Base-by-base conservation (phyloP, 345 rosid genomes). In the Moringa oleifera region DNA sequence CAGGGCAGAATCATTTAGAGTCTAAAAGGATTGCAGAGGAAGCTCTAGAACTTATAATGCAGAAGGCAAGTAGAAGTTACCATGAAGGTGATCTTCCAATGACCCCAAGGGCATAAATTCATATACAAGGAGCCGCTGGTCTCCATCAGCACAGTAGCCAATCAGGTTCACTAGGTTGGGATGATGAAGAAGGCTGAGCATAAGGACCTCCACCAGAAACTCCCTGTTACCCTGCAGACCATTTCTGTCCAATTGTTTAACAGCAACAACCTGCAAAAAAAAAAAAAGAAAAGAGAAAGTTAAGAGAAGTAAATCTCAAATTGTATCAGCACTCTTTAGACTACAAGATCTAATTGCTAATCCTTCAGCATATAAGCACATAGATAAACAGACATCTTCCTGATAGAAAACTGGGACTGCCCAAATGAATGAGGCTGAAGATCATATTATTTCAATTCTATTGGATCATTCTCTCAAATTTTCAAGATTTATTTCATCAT, bases 111-210 rank as follows among this genome's bases (percentile, higher is more conserved):
- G 81, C 99, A 95, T 91, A 73, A 88, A 95, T 71, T 95, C 99
- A 55, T 95, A 95, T 53, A 95, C 97, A 67, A 95, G 94, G 65
- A 95, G 97, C 47, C 99, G 91, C 58, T 95, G 99, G 61, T 95
- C 97, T 55, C 97, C 99, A 77, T 95, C 99, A 62, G 99, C 99
- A 73, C 99, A 95, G 72, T 95, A 91, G 65, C 99, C 99, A 54
- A 91, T 95, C 57, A 95, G 82, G 74, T 74, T 95, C 79, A 95
- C 97, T 21, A 95, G 89, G 81, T 95, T 95, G 22, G 83, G 81
- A 65, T 95, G 99, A 81, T 95, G 97, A 67, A 95, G 89, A 74
- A 95, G 96, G 73, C 99, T 95, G 63, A 95, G 89, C 99, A 95
- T 95, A 55, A 95, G 95, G 71, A 95, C 99, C 77, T 95, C 99